Evolutionary conservation across 1,284 basidiomycete genomes (phyloP), one percentile per base, ranked within the genome.

Genomic region (Cystobasidiaceae sp.): DNA sequence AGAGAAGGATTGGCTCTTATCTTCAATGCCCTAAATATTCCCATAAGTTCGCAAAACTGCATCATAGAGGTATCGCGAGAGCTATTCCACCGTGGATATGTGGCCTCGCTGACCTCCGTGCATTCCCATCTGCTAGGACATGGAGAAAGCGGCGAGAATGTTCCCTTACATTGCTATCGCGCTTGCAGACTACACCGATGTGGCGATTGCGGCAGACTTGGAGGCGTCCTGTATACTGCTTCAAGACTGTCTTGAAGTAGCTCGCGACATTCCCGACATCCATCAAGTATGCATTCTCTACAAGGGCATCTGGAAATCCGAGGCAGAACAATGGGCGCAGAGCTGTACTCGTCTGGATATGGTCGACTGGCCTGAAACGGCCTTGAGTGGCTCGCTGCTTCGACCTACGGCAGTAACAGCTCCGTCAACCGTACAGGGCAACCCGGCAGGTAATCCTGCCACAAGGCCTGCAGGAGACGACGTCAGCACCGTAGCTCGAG

Each of bases 261-360:
- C 19, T 30, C 45, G 54, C 39, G 54, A 56, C 41, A 56, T 56
- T 25, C n/a, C 19, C n/a, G 54, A 56, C 41, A 56, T 56, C 45
- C 54, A 56, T 27, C 54, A 56, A 44, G 32, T 56, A 27, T 56
- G 37, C 21, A 17, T 56, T 17, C n/a, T 44, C 21, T 56, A 43
- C 23, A 56, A 56, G 32, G 54, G 54, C 17, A 23, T 56, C 54
- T 56, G 54, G 54, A 56, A 56, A 21, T 56, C 54, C 13, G 54
- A 56, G 44, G 39, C 33, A 1, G 54, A 56, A 32, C 30, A 56
- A 21, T 56, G 54, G 54, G 19, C 30, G 54, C 41, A 32, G 21
- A 41, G 39, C n/a, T n/a, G n/a, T n/a, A n/a, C 5, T 19, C 32
- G 13, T 4, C 2, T 8, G 39, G 8, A n/a, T n/a, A 11, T 11